These are phyloP conservation scores for Aquilaria sinensis DNA, from an alignment of 345 rosid genomes.

Conservation along the genomic window DNA sequence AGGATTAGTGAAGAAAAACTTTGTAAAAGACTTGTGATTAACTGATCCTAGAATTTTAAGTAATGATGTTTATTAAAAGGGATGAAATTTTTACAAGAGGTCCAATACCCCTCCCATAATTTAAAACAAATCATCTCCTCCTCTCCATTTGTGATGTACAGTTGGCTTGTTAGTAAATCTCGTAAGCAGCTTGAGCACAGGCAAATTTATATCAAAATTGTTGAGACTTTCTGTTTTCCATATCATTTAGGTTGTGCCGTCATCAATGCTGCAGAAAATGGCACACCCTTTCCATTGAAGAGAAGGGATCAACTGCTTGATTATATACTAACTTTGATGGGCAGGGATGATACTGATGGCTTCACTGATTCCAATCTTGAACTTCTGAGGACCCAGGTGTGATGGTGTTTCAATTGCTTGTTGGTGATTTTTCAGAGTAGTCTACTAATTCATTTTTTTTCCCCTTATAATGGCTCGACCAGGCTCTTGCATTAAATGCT, in stretches of 20 bases:
- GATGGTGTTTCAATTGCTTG: slow-evolving; percentile 10
- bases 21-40: too few species aligned
- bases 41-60: too few species aligned
- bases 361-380: slow-evolving; percentile 89
- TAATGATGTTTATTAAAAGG: too few species aligned
- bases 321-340: slow-evolving; percentile 91
- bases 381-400: slow-evolving; percentile 79
- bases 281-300: slow-evolving; percentile 83
- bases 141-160: too few species aligned
- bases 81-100: too few species aligned
- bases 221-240: too few species aligned
- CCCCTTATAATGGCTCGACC: slow-evolving; percentile 22
- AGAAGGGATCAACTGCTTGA: slow-evolving; percentile 84
- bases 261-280: slow-evolving; percentile 87
- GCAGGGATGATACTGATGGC: slow-evolving; percentile 74
- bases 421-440: neutral
- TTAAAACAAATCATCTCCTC: too few species aligned
- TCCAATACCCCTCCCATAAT: too few species aligned
- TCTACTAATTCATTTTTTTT: neutral
- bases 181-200: neutral
- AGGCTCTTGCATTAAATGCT: slow-evolving; percentile 95
- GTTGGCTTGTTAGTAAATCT: neutral
- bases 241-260: slow-evolving; percentile 75
- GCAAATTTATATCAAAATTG: too few species aligned
- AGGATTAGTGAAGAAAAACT: too few species aligned